phyloP scores from a whole-genome alignment of 805 yeast species.

The Wickerhamomyces tratensis region DNA sequence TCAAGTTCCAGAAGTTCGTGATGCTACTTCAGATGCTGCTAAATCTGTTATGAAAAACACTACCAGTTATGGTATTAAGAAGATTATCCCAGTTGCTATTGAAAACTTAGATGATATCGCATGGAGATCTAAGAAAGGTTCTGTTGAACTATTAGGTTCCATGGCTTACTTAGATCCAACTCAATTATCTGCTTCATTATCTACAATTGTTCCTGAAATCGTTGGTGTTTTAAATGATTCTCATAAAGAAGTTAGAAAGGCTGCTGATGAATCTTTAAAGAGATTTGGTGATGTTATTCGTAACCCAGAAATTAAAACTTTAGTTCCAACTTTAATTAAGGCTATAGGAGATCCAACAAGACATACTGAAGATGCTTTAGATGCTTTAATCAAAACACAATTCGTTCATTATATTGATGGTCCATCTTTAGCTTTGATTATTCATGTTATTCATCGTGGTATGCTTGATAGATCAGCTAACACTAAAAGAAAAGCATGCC shows the following conservation, averaged over 20 bases:
- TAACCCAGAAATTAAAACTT: slow-evolving; percentile 91
- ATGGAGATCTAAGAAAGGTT: slow-evolving; percentile 96
- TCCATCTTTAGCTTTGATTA: slow-evolving; percentile 90
- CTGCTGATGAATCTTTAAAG: slow-evolving; percentile 83
- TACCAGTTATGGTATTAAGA: slow-evolving; percentile 85
- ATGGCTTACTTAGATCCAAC: slow-evolving; percentile 97
- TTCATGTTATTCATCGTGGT: slow-evolving; percentile 93
- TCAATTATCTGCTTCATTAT: slow-evolving; percentile 81
- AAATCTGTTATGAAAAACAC: slow-evolving; percentile 83
- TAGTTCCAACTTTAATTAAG: slow-evolving; percentile 77
- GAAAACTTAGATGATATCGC: slow-evolving; percentile 78
- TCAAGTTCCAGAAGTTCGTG: slow-evolving; percentile 73
- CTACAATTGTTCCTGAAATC: slow-evolving; percentile 90
- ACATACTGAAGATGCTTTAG: slow-evolving; percentile 80
- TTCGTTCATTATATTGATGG: slow-evolving; percentile 98
- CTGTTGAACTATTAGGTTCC: slow-evolving; percentile 91
- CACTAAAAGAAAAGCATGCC: slow-evolving; percentile 89
- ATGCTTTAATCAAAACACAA: slow-evolving; percentile 78
- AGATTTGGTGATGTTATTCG: slow-evolving; percentile 95
- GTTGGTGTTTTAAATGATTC: slow-evolving; percentile 92
- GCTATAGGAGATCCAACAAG: slow-evolving; percentile 97
- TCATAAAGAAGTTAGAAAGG: slow-evolving; percentile 93
- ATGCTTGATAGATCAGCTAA: slow-evolving; percentile 90
- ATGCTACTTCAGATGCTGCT: slow-evolving; percentile 82
- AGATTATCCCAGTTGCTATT: slow-evolving; percentile 84